Conservation (phyloP, 2,329 filamentous ascomycete genomes). For the Fusarium sp. region DNA sequence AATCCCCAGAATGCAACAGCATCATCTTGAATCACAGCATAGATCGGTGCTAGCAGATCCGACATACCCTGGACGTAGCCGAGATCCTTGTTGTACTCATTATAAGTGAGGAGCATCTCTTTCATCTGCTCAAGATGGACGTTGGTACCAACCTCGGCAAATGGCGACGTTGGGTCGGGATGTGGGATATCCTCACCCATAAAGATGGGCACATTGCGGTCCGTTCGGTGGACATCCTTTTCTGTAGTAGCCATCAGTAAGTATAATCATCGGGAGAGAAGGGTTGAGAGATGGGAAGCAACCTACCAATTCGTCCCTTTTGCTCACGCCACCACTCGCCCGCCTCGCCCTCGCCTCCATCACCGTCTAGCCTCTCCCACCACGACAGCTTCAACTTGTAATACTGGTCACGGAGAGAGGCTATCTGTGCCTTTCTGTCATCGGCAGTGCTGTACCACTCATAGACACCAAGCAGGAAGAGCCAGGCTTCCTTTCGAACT, state of each 20-base stretch:
- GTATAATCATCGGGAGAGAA: constrained; percentile 6
- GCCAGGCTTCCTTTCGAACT: constrained; percentile 95
- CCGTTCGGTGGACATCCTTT: constrained; percentile 98
- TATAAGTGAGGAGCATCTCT: constrained; percentile 98
- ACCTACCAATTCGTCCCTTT: constrained; percentile 89
- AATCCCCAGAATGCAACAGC: constrained; percentile 98
- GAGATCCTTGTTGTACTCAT: constrained; percentile 95
- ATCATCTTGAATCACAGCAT: constrained; percentile 97
- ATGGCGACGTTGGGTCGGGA: constrained; percentile 95
- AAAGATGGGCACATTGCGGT: constrained; percentile 95
- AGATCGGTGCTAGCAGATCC: constrained; percentile 94
- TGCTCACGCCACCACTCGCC: constrained; percentile 99
- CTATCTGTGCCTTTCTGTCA: constrained; percentile 86
- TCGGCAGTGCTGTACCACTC: constrained; percentile 93
- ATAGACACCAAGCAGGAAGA: constrained; percentile 92
- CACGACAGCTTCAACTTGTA: constrained; percentile 93
- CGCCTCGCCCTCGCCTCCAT: constrained; percentile 83
- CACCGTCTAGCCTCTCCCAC: constrained; percentile 94
- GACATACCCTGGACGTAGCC: constrained; percentile 99
- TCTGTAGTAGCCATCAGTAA: constrained; percentile 70
- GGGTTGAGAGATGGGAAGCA: constrained; percentile 28
- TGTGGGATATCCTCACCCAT: constrained; percentile 96
- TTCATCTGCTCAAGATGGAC: constrained; percentile 99
- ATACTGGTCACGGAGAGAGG: constrained; percentile 92
- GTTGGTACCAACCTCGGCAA: constrained; percentile 93